phyloP scores from a whole-genome alignment of 345 rosid genomes.

The Lepidium sativum region DNA sequence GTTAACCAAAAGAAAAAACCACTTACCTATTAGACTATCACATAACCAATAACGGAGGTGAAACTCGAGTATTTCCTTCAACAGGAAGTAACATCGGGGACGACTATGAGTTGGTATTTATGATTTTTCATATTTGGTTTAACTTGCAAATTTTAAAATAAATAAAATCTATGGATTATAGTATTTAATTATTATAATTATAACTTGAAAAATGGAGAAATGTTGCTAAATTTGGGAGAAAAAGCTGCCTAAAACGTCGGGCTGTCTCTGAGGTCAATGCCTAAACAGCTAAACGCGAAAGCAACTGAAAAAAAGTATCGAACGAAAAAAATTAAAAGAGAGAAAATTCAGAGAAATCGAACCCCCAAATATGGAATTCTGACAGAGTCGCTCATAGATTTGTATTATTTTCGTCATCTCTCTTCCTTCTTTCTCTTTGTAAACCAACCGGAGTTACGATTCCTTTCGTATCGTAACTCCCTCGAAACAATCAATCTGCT shows the following conservation, averaged over 20 bases:
- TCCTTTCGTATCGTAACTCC: conserved; percentile 28
- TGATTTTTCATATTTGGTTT: background rate
- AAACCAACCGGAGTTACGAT: conserved; percentile 30
- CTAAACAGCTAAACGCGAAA: conserved; percentile 29
- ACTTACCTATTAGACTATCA: too few relatives aligned
- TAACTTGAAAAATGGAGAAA: conserved; percentile 4
- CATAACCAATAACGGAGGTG: background rate
- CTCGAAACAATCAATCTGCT: conserved; percentile 2
- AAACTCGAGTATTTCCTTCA: background rate
- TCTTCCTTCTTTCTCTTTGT: conserved; percentile 12
- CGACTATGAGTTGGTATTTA: background rate
- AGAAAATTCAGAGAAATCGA: conserved; percentile 19
- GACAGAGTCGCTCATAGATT: conserved; percentile 27
- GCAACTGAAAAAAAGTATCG: background rate
- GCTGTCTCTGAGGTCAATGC: conserved; percentile 27
- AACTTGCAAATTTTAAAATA: background rate
- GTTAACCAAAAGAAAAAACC: too few relatives aligned
- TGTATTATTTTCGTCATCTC: conserved; percentile 11
- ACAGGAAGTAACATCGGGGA: background rate
- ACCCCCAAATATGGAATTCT: conserved; percentile 24
- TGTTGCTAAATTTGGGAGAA: conserved; percentile 25
- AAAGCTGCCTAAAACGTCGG: conserved; percentile 29
- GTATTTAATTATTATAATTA: background rate
- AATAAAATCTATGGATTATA: background rate
- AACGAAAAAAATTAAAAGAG: background rate